phyloP scores from a whole-genome alignment of 441 rosid species.

The Brassica hybrid region DNA sequence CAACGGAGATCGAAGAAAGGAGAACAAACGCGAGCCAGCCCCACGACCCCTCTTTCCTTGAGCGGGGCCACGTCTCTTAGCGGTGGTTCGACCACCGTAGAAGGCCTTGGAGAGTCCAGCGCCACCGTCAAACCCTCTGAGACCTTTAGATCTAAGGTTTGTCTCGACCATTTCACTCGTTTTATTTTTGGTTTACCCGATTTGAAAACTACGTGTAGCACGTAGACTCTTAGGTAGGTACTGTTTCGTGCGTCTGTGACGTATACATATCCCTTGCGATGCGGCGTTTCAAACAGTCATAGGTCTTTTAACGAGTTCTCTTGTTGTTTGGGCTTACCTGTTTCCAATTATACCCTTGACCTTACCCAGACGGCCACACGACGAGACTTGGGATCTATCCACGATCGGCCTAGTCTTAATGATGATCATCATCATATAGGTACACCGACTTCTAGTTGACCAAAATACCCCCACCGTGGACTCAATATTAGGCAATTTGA shows the following conservation, averaged over 20 bases:
- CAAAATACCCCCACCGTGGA: conserved; percentile 35
- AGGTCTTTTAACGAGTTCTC: background rate
- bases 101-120: conserved; percentile 68
- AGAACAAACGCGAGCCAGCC: conserved; percentile 67
- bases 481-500: conserved; percentile 1
- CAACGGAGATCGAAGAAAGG: conserved; percentile 73
- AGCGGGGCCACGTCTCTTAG: conserved; percentile 73
- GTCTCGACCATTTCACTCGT: conserved; percentile 32
- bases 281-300: background rate
- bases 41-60: conserved; percentile 86
- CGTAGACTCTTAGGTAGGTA: conserved; percentile 2
- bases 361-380: conserved; percentile 38
- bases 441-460: conserved; percentile 40
- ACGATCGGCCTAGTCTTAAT: conserved; percentile 35
- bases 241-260: background rate
- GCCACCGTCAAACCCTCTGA: conserved; percentile 45
- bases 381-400: conserved; percentile 16
- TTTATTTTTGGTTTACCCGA: background rate
- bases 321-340: conserved; percentile 19
- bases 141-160: conserved; percentile 82
- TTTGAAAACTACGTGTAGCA: background rate
- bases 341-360: conserved; percentile 4
- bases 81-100: conserved; percentile 46
- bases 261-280: background rate
- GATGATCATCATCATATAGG: conserved; percentile 26